Base-by-base conservation (phyloP, 192 early-diverging fungal species). In the Umbelopsis ramanniana region DNA sequence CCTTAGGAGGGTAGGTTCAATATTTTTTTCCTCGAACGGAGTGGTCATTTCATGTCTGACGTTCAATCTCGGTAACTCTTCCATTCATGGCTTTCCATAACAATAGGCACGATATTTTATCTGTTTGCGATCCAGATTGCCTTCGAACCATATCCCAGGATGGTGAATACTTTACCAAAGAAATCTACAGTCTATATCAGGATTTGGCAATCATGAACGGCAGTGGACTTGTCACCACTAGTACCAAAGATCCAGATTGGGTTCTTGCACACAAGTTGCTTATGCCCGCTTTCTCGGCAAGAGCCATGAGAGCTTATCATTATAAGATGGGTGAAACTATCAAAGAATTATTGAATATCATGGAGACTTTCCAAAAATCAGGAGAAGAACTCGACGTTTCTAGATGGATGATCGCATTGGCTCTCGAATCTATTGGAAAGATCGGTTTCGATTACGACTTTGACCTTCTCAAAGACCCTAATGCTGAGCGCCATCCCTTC, bases 371-470 rank as follows among this genome's bases (percentile, higher is more conserved):
- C 26, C 52, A 66, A 9, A 50, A 70, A 17, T 60, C 71, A 15
- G 79, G 80, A 69, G 50, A 72, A 43, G 72, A 63, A 14, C 29
- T 88, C 12, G 66, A 75, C 3, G 74, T 89, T 29, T 66, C 68
- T 50, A 23, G 75, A 12, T 88, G 85, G 82, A 87, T 80, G 43
- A 89, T 85, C 37, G 84, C 84, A 37, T 70, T 87, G 22, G 82
- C 88, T 21, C 79, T 89, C 48, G 83, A 89, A 72, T 83, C 83
- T 21, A 88, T 89, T 60, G 88, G 83, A 21, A 38, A 57, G 10
- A 74, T 85, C 29, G 88, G 88, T 6, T 88, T 89, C 43, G 88
- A 84, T 15, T 88, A 82, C 60, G 78, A 83, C 33, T 88, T 89
- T 52, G 60, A 80, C n/a, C 46, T 76, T 4, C 63, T 81, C 0